Percentiles rank a stretch among this genome's conserved stretches.
phyloP scores from a whole-genome alignment of 2,329 filamentous ascomycete genomes.

The Stromatinia cepivora region DNA sequence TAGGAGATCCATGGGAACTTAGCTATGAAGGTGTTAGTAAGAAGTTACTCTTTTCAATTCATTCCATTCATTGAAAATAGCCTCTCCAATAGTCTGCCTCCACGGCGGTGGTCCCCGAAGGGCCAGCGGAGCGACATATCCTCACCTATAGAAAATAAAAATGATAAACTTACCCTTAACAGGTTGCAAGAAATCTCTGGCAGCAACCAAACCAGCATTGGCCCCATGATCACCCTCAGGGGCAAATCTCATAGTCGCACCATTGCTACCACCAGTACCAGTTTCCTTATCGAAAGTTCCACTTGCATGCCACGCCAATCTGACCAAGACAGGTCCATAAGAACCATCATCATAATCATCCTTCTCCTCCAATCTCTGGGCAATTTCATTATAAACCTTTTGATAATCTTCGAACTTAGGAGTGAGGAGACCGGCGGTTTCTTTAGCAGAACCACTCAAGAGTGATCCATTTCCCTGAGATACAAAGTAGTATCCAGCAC shows the following conservation, averaged over 20 bases:
- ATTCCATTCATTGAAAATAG: neutral
- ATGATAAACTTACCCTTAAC: constrained; percentile 65
- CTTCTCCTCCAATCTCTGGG: constrained; percentile 76
- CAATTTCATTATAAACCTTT: constrained; percentile 89
- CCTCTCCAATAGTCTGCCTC: neutral
- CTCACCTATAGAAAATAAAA: neutral
- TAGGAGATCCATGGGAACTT: constrained; percentile 95
- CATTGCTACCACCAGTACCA: constrained; percentile 88
- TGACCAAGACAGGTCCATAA: constrained; percentile 87
- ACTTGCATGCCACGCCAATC: constrained; percentile 90
- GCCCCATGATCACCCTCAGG: constrained; percentile 89
- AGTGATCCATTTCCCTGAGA: constrained; percentile 51
- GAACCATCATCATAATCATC: constrained; percentile 96
- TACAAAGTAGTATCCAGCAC: constrained; percentile 67
- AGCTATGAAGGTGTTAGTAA: constrained; percentile 44
- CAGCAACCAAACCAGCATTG: constrained; percentile 84
- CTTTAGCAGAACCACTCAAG: constrained; percentile 42
- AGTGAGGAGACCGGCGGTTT: constrained; percentile 58
- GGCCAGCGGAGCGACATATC: neutral
- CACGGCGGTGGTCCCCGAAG: neutral
- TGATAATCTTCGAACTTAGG: constrained; percentile 89
- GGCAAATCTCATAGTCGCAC: constrained; percentile 93
- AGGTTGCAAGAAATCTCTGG: constrained; percentile 90
- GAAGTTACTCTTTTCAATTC: neutral
- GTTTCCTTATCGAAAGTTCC: constrained; percentile 91